Conservation (phyloP, 805 yeast species). For the Schizosaccharomyces lindneri region DNA sequence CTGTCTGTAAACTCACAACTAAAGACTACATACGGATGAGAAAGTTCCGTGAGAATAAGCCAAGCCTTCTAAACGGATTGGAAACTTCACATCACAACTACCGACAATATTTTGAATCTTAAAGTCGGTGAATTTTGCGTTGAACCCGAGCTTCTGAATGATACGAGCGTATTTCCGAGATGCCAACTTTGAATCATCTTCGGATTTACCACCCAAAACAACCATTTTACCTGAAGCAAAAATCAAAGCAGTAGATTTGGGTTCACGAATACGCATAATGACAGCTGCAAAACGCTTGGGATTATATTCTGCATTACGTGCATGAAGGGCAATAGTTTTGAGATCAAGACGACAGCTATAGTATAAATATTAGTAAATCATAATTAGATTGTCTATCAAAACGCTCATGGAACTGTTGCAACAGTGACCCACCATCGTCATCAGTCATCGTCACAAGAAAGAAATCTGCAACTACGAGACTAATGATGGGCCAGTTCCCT, state of each 20-base stretch:
- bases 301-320: constrained; percentile 95
- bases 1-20: neutral
- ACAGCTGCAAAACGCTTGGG: constrained; percentile 98
- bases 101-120: constrained; percentile 96
- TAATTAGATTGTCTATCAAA: neutral
- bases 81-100: constrained; percentile 94
- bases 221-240: constrained; percentile 99
- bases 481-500: neutral
- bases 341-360: constrained; percentile 58
- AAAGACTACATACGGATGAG: constrained; percentile 29
- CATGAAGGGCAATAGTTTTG: constrained; percentile 91
- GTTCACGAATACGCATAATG: constrained; percentile 96
- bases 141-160: constrained; percentile 89
- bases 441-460: neutral
- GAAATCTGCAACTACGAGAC: too few species aligned
- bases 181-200: constrained; percentile 94
- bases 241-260: constrained; percentile 89
- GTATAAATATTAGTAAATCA: neutral
- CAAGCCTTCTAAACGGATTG: constrained; percentile 86
- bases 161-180: constrained; percentile 94
- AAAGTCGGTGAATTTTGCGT: constrained; percentile 92
- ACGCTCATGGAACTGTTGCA: neutral
- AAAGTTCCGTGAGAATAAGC: constrained; percentile 97
- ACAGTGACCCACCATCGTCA: neutral
- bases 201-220: constrained; percentile 96